Conservation (phyloP, 116 monocot species). For the Dioscorea cayenensis region DNA sequence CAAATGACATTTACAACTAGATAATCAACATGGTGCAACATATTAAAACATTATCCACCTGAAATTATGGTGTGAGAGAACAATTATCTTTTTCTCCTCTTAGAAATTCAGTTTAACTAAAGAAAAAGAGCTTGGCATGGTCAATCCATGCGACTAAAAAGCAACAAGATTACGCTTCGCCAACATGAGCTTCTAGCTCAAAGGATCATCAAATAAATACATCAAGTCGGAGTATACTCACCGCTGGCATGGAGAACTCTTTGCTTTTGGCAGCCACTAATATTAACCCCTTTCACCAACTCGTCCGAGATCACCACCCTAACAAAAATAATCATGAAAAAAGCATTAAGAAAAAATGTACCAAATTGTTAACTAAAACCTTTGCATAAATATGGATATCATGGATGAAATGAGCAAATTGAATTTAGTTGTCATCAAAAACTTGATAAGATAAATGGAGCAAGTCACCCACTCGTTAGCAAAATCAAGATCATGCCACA, state of each 20-base stretch:
- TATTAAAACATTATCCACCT: too few relatives aligned
- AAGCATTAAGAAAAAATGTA: background rate
- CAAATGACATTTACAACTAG: too few relatives aligned
- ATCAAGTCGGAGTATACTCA: constrained; percentile 94
- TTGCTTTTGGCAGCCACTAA: constrained; percentile 98
- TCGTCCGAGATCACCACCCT: constrained; percentile 98
- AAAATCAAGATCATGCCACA: too few relatives aligned
- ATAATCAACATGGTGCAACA: too few relatives aligned
- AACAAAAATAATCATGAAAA: constrained; percentile 2
- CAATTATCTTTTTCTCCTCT: background rate
- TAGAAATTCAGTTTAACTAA: background rate
- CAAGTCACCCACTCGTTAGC: too few relatives aligned
- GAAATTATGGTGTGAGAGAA: too few relatives aligned
- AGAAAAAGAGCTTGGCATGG: background rate
- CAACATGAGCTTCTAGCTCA: constrained; percentile 99
- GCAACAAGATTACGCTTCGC: constrained; percentile 52
- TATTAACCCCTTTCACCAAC: constrained; percentile 99
- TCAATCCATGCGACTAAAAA: background rate
- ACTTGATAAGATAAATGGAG: too few relatives aligned
- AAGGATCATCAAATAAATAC: constrained; percentile 98
- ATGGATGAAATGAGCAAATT: too few relatives aligned
- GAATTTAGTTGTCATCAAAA: too few relatives aligned
- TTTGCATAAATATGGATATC: too few relatives aligned
- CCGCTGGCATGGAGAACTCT: constrained; percentile 98
- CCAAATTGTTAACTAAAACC: background rate